phyloP scores from a whole-genome alignment of 2,329 filamentous ascomycete species.

The Fusarium torulosum region DNA sequence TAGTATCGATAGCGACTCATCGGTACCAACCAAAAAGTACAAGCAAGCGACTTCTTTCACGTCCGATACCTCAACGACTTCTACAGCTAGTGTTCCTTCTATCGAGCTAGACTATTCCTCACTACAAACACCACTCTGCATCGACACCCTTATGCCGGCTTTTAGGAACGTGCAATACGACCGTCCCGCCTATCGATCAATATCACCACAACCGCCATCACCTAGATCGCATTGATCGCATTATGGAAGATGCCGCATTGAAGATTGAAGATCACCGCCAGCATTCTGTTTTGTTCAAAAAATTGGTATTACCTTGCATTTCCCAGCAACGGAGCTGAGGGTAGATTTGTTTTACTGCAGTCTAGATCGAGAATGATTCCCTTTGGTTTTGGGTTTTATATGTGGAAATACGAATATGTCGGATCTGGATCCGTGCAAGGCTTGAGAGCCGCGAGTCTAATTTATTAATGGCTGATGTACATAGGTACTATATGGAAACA shows the following conservation, averaged over 20 bases:
- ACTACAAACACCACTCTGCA: conserved; percentile 27
- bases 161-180: conserved; percentile 45
- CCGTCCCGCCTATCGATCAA: conserved; percentile 36
- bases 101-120: conserved; percentile 32
- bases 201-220: conserved; percentile 45
- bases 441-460: not conserved
- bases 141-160: conserved; percentile 38
- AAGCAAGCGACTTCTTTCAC: conserved; percentile 46
- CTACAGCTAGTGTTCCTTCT: conserved; percentile 29
- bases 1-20: conserved; percentile 36
- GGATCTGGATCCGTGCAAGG: not conserved
- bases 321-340: conserved; percentile 21
- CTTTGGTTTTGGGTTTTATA: conserved; percentile 16
- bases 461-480: conserved; percentile 30
- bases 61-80: conserved; percentile 42
- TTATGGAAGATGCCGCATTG: conserved; percentile 1
- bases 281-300: conserved; percentile 29
- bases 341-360: conserved; percentile 26
- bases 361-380: conserved; percentile 35
- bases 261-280: conserved; percentile 8
- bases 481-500: conserved; percentile 15
- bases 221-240: conserved; percentile 42
- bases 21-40: conserved; percentile 44
- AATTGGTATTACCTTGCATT: conserved; percentile 38
- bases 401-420: conserved; percentile 22